These are phyloP conservation scores for Raffaelea albimanens DNA, from an alignment of 2,329 filamentous ascomycete genomes.

Conservation along the genomic window DNA sequence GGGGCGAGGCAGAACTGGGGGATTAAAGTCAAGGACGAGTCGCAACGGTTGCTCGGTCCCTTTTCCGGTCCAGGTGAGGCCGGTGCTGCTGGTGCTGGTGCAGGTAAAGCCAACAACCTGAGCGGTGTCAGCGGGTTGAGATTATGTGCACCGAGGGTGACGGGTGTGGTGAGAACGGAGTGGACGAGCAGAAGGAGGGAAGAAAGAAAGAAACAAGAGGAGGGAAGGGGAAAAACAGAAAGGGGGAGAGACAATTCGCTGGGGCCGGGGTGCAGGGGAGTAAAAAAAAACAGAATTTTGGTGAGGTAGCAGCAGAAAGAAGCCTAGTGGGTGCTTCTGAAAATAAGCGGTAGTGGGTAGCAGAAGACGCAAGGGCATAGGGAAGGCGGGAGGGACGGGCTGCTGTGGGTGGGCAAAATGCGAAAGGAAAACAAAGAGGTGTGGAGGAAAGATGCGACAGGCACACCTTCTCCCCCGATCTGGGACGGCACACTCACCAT, in stretches of 20 bases:
- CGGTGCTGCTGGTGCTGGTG: too few species aligned
- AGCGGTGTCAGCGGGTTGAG: too few species aligned
- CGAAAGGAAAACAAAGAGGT: background rate
- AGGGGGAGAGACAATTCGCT: background rate
- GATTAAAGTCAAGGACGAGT: too few species aligned
- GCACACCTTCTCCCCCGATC: background rate
- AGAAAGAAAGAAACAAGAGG: background rate
- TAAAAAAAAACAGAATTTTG: background rate
- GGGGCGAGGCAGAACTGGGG: too few species aligned
- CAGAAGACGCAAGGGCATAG: background rate
- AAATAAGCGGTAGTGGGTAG: background rate
- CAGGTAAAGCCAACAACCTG: too few species aligned
- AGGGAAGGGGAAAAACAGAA: background rate
- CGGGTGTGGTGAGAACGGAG: too few species aligned
- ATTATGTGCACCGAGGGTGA: too few species aligned
- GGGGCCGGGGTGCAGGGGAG: background rate
- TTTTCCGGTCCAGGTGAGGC: too few species aligned
- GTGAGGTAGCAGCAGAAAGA: background rate
- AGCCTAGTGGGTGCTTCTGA: background rate
- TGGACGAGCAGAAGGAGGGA: too few species aligned
- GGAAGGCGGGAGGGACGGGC: background rate
- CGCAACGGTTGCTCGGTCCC: too few species aligned
- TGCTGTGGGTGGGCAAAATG: background rate
- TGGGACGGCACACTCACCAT: too few species aligned
- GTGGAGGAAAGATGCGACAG: background rate